Evolutionary conservation across 2,329 filamentous ascomycete species (phyloP), one percentile per base, ranked within the genome.

Genomic region (Delphinella strobiligena): DNA sequence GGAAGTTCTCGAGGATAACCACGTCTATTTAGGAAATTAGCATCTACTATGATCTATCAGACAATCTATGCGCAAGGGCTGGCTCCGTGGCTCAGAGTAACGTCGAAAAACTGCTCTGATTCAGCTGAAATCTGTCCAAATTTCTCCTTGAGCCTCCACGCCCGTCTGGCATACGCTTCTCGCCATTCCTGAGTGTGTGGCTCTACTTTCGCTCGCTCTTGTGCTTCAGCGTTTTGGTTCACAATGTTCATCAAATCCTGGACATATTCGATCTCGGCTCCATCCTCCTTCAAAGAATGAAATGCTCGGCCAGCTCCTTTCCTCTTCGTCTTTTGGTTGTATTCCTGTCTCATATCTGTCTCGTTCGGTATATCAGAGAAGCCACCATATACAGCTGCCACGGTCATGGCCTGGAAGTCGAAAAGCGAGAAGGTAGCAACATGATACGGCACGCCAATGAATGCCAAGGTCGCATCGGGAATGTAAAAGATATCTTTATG

Each of bases 401-500:
- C 61, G 0, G 68, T 69, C 46, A 78, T 72, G 0, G 76, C 77
- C 51, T 84, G 80, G 47, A 80, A 81, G 44, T 83, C 79, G 44
- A 82, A 83, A 0, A 82, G 61, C 0, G 75, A 75, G 49, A 82
- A 84, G 0, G 79, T 82, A 0, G 77, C 75, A 0, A 74, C 74
- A 49, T 80, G 73, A 49, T 75, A 81, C 0, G 75, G 77, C 0
- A 78, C 71, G 0, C 79, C 79, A 61, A 46, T 42, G 45, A 82
- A 82, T 0, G 66, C 61, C 1, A 83, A 60, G 0, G 74, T 72
- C 0, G 78, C 76, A 44, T 83, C 78, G 0, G 69, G 68, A 32
- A 82, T 81, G 55, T 82, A 83, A 52, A 80, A 83, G 11, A 83
- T 76, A 51, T 84, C 79, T 42, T 74, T 74, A 61, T 82, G 74